These are phyloP conservation scores for Skeletonema menzelii DNA, from an alignment of 108 stramenopile species.

Conservation along the genomic window DNA sequence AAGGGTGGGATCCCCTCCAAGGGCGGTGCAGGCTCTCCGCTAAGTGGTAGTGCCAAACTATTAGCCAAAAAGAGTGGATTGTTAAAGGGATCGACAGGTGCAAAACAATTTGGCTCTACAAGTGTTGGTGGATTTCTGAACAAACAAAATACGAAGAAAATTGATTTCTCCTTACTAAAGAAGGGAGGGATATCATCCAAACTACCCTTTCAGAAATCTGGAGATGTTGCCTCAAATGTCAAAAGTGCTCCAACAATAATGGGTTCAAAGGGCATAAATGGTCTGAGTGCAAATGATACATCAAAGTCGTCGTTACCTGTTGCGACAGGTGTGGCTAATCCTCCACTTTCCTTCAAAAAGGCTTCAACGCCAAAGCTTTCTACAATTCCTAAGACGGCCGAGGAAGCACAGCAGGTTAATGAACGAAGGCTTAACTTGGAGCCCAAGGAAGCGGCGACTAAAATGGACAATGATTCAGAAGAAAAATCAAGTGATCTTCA, in stretches of 20 bases:
- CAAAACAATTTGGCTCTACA: not conserved
- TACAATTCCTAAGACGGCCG: not conserved
- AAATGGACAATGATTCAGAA: not conserved
- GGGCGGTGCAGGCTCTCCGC: not conserved
- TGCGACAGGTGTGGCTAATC: not conserved
- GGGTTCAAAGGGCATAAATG: not conserved
- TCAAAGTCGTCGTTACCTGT: not conserved
- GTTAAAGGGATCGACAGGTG: not conserved
- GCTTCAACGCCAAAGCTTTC: not conserved
- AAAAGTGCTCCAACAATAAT: not conserved
- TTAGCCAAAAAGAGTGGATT: not conserved
- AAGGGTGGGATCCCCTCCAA: not conserved
- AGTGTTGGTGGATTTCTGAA: not conserved
- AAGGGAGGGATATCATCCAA: not conserved
- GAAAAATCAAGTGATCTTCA: not conserved
- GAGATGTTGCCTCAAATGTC: not conserved
- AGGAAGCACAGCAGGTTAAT: too few species aligned
- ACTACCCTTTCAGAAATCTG: not conserved
- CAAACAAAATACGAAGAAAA: not conserved
- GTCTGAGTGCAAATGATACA: not conserved
- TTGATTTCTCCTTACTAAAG: not conserved
- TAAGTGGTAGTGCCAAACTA: not conserved
- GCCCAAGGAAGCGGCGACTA: not conserved
- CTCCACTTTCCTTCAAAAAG: not conserved
- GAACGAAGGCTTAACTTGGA: too few species aligned